Evolutionary conservation across 148 eudicot genomes (phyloP), one percentile per base, ranked within the genome.

Genomic region (Nyssa sinensis): DNA sequence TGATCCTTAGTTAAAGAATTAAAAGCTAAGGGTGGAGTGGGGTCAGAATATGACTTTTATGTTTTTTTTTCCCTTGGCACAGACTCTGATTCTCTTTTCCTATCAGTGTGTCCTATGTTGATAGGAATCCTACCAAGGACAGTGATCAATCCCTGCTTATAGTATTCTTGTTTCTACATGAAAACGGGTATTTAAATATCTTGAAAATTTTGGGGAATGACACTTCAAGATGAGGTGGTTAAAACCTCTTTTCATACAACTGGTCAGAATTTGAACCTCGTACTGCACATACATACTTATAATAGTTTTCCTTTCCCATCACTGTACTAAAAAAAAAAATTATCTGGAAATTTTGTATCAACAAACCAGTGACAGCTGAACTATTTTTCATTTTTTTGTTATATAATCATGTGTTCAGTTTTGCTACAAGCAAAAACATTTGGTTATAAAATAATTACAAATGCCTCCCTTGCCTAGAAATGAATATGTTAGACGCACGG

Each of bases 31-130:
- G 76, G 83, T 79, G 81, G 83, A 74, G 77, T 62, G 72, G 85
- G 84, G 74, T 82, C 81, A 82, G 89, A 84, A 86, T 86, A 84
- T 79, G 84, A 75, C 77, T 75, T 79, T n/a, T 77, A 67, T 72
- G 80, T 74, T 77, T 79, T 80, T 84, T 72, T 64, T n/a, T n/a
- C n/a, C n/a, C n/a, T 64, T 59, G 81, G 83, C 79, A 79, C 55
- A 81, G 29, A 77, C 71, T 71, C 78, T 74, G 79, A 74, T 84
- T 81, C 83, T 65, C 62, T 74, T 61, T 83, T 27, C 65, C 79
- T 29, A 72, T 83, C 86, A 79, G 65, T 73, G 78, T 76, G 80
- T 74, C 80, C 63, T 63, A 62, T 82, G 79, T 71, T 73, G 81
- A 84, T 75, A 80, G 79, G 80, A 82, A 81, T 80, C 82, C 86